phyloP scores from a whole-genome alignment of 768 basidiomycete genomes.

The Boletus rex-veris region DNA sequence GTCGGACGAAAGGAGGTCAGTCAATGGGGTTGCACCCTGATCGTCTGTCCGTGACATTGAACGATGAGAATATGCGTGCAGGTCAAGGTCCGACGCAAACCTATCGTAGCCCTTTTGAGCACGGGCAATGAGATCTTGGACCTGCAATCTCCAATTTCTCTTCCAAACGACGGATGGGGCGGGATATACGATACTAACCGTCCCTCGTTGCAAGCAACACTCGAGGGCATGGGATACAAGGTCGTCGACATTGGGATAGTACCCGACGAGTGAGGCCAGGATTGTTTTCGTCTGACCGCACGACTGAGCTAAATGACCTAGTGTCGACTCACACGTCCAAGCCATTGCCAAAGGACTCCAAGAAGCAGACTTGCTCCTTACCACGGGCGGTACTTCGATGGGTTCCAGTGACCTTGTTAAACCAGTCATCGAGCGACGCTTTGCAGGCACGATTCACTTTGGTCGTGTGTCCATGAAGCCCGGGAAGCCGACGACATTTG shows the following conservation, averaged over 20 bases:
- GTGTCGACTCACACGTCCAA: slow-evolving; percentile 54
- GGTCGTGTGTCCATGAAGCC: slow-evolving; percentile 81
- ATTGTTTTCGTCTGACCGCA: not conserved
- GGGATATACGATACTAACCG: slow-evolving; percentile 86
- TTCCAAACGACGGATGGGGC: slow-evolving; percentile 48
- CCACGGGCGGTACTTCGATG: slow-evolving; percentile 92
- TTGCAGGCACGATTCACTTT: slow-evolving; percentile 77
- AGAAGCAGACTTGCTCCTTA: slow-evolving; percentile 70
- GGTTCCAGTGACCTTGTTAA: slow-evolving; percentile 84
- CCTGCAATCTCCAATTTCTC: slow-evolving; percentile 42
- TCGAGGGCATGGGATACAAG: slow-evolving; percentile 71
- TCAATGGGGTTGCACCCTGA: not conserved
- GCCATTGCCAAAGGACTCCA: slow-evolving; percentile 57
- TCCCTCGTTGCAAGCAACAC: slow-evolving; percentile 66
- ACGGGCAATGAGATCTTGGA: slow-evolving; percentile 84
- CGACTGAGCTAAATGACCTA: slow-evolving; percentile 23
- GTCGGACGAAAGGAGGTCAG: slow-evolving; percentile 69
- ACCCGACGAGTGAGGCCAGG: slow-evolving; percentile 55
- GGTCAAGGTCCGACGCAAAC: slow-evolving; percentile 70
- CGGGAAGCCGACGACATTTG: slow-evolving; percentile 90
- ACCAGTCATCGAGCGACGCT: slow-evolving; percentile 79
- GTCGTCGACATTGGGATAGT: slow-evolving; percentile 82
- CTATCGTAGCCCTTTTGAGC: slow-evolving; percentile 75
- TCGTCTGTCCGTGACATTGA: not conserved
- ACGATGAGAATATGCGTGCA: slow-evolving; percentile 25